Base-by-base conservation (phyloP, 257 asterid species). In the Solanum bulbocastanum region DNA sequence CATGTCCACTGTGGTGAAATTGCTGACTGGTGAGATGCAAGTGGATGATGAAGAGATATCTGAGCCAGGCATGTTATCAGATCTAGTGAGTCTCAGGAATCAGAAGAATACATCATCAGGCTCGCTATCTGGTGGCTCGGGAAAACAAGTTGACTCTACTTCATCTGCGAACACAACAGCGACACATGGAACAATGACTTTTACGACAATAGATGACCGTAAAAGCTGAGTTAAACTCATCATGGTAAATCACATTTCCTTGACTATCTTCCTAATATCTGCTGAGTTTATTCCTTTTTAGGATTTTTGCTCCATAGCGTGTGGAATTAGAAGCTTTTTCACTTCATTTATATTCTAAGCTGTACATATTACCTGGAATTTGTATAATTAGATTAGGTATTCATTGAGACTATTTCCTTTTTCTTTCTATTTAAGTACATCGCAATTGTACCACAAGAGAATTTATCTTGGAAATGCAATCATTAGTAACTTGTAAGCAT, bases 161-260 rank as follows among this genome's bases (percentile, higher is more conserved):
- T 85, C 94, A 27, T 87, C 87, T 1, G 83, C 86, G 16, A 89
- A 88, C 91, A 76, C 94, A 9, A 87, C 88, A 78, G 72, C 42
- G 90, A 62, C 96, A 14, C 83, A 87, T 90, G 94, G 91, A 72
- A 93, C 96, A 84, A 90, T 95, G 94, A 92, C 92, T 88, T 94
- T 92, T 90, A 44, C 92, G 27, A 91, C 98, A 20, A 93, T 95
- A 87, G 87, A 88, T 84, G 97, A 94, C 52, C 90, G 97, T 78
- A 92, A 90, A 84, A 87, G 85, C 60, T 93, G 92, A 93, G 87
- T 75, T 42, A 82, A 82, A 75, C 78, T 14, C 42, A 56, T 25
- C 60, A 52, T 25, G 62, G 82, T 44, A 66, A 58, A 40, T 65
- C 37, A 40, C 27, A 30, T 36, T 58, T 83, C 14, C 39, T 62